These are phyloP conservation scores for Calonectria pseudoreteaudii DNA, from an alignment of 2,329 filamentous ascomycete genomes.

Conservation along the genomic window DNA sequence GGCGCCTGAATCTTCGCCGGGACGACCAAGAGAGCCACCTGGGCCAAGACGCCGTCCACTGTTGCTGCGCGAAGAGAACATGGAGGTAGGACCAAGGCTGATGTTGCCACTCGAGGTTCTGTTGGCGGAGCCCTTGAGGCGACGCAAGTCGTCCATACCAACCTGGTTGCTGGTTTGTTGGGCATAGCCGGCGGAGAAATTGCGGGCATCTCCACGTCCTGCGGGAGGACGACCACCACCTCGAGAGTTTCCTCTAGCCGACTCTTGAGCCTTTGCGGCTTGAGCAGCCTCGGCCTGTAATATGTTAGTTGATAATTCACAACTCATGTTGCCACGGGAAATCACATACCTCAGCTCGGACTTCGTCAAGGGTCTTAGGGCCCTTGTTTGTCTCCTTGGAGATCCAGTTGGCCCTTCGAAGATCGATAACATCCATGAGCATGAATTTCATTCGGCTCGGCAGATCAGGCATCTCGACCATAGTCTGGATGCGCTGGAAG, in stretches of 20 bases:
- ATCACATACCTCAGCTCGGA: conserved; percentile 78
- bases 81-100: conserved; percentile 83
- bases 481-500: conserved; percentile 87
- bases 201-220: conserved; percentile 88
- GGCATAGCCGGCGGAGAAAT: conserved; percentile 79
- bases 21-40: conserved; percentile 77
- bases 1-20: conserved; percentile 85
- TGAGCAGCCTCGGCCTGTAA: conserved; percentile 76
- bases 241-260: conserved; percentile 70
- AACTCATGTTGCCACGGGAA: not conserved
- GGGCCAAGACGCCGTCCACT: conserved; percentile 86
- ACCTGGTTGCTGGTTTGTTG: conserved; percentile 87
- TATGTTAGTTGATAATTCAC: conserved; percentile 38
- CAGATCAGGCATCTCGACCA: conserved; percentile 83
- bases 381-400: conserved; percentile 94
- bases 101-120: conserved; percentile 72
- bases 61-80: conserved; percentile 91
- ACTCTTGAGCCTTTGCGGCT: conserved; percentile 85
- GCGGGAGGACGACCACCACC: conserved; percentile 77
- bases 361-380: conserved; percentile 94
- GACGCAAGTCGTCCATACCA: conserved; percentile 89
- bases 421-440: conserved; percentile 93
- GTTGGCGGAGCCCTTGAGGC: conserved; percentile 75
- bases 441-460: conserved; percentile 94
- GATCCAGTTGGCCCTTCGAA: conserved; percentile 81